A percentile compares a stretch with the other conserved stretches of the same genome.
phyloP scores from a whole-genome alignment of 75 land plant species.

The Gnetum montanum region DNA sequence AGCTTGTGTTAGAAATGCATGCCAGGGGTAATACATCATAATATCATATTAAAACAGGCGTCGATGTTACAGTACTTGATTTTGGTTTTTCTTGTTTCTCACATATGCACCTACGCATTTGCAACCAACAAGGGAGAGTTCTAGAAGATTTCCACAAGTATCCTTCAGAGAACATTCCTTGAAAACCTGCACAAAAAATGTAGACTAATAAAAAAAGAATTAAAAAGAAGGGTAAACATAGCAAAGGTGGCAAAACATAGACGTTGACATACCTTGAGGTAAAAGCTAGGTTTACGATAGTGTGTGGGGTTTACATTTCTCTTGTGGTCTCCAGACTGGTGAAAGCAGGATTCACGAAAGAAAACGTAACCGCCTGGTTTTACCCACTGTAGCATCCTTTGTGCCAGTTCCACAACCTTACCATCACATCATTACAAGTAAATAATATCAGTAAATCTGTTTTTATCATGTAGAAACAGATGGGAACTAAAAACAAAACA shows the following conservation, averaged over 20 bases:
- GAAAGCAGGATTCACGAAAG: slow-evolving; percentile 97
- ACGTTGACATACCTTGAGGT: slow-evolving; percentile 76
- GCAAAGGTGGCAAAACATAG: too few species aligned
- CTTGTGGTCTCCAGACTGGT: slow-evolving; percentile 95
- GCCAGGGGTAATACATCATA: neutral
- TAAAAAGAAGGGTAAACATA: neutral
- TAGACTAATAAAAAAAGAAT: neutral
- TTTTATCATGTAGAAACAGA: too few species aligned
- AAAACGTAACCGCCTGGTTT: slow-evolving; percentile 82
- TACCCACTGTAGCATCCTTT: slow-evolving; percentile 74
- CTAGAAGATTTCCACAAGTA: slow-evolving; percentile 54
- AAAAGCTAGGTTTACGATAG: slow-evolving; percentile 87
- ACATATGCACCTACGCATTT: slow-evolving; percentile 99
- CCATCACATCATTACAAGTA: neutral
- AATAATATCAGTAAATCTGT: neutral
- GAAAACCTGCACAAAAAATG: slow-evolving; percentile 43
- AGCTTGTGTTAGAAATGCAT: neutral
- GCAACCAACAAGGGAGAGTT: slow-evolving; percentile 59
- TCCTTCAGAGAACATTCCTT: slow-evolving; percentile 56
- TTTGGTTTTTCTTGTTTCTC: slow-evolving; percentile 83
- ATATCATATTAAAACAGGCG: neutral
- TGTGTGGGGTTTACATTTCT: slow-evolving; percentile 87
- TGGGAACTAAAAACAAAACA: too few species aligned
- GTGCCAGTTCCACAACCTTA: slow-evolving; percentile 65
- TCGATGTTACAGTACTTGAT: slow-evolving; percentile 85